These are phyloP conservation scores for Boletus reticuloceps DNA, from an alignment of 768 basidiomycete species.

Conservation along the genomic window DNA sequence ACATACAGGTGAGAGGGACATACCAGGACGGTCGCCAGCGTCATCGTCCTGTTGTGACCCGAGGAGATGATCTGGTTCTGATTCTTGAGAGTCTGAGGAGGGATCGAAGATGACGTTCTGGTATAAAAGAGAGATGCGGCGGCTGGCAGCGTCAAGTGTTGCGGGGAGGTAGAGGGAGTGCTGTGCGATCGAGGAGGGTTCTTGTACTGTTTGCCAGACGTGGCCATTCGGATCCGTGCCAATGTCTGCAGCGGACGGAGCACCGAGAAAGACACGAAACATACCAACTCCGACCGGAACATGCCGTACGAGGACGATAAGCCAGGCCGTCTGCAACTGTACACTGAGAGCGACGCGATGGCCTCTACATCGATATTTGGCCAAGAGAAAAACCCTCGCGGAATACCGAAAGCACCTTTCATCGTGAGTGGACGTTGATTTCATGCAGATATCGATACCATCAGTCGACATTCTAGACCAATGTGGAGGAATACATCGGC, in stretches of 20 bases:
- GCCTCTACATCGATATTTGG: constrained; percentile 30
- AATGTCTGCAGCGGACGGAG: constrained; percentile 36
- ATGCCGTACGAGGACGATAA: constrained; percentile 7
- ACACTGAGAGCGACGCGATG: constrained; percentile 7
- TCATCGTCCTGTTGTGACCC: constrained; percentile 20
- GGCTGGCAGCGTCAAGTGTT: constrained; percentile 63
- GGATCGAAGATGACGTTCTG: constrained; percentile 69
- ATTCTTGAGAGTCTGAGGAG: constrained; percentile 29
- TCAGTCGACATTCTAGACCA: constrained; percentile 48
- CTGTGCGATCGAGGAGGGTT: not conserved
- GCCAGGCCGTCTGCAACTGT: too few species aligned
- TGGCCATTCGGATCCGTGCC: constrained; percentile 35
- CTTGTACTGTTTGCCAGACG: constrained; percentile 47
- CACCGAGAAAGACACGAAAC: constrained; percentile 29
- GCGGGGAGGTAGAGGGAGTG: constrained; percentile 40
- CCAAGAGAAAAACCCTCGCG: constrained; percentile 75
- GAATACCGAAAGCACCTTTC: constrained; percentile 94
- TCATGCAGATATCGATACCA: not conserved
- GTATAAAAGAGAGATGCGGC: constrained; percentile 68
- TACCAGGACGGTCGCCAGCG: constrained; percentile 11
- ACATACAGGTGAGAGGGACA: not conserved
- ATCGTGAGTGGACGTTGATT: constrained; percentile 56
- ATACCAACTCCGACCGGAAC: constrained; percentile 26
- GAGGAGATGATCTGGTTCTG: constrained; percentile 26
- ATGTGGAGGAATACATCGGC: constrained; percentile 85